These are phyloP conservation scores for Fraxinus anomala DNA, from an alignment of 257 asterid genomes.

Conservation along the genomic window DNA sequence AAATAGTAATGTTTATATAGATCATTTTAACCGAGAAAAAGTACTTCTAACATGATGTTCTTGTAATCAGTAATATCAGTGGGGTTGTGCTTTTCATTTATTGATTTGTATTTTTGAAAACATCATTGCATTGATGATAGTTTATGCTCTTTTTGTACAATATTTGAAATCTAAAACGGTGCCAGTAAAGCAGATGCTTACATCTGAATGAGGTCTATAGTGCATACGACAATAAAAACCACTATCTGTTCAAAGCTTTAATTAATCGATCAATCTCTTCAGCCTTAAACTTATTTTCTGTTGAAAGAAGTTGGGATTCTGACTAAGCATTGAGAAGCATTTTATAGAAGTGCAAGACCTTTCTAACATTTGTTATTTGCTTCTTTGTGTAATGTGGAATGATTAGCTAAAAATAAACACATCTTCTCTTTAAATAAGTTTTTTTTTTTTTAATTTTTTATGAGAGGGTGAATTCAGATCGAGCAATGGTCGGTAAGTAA, in stretches of 20 bases:
- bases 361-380: too few relatives aligned
- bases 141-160: not conserved
- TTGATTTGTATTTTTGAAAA: constrained; percentile 30
- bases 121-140: constrained; percentile 11
- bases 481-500: too few relatives aligned
- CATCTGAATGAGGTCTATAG: not conserved
- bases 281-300: not conserved
- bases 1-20: not conserved
- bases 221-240: not conserved
- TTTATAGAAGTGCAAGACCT: not conserved
- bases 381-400: not conserved
- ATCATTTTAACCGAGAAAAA: constrained; percentile 28
- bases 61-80: constrained; percentile 39
- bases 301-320: not conserved
- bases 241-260: not conserved
- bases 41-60: constrained; percentile 48
- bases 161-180: not conserved
- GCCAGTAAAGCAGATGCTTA: not conserved
- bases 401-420: not conserved
- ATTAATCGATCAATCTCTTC: not conserved
- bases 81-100: constrained; percentile 24
- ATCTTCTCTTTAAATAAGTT: too few relatives aligned
- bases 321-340: not conserved
- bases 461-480: too few relatives aligned
- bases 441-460: too few relatives aligned